Evolutionary conservation across 352 stramenopile genomes (phyloP).

Genomic region (Pythium aristosporum): DNA sequence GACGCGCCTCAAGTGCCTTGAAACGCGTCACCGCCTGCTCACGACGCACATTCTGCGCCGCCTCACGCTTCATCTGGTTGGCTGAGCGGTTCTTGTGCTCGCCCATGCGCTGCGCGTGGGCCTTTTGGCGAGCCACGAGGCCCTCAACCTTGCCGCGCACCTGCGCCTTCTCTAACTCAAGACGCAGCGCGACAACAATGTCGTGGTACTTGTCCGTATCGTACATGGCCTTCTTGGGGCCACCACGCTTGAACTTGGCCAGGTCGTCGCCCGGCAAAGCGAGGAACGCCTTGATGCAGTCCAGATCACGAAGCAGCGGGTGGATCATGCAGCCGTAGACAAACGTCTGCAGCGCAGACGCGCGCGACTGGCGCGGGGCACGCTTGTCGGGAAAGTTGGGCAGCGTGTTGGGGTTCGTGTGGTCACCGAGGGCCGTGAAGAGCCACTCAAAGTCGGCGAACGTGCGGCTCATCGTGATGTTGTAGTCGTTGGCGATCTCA

Average conservation of each 20-base stretch:
- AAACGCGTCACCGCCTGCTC: conserved; percentile 71
- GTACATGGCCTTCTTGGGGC: conserved; percentile 71
- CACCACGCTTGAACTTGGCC: conserved; percentile 61
- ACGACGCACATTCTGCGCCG: conserved; percentile 67
- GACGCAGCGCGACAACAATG: conserved; percentile 71
- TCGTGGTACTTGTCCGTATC: conserved; percentile 77
- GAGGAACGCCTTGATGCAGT: conserved; percentile 86
- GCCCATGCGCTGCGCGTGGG: conserved; percentile 63
- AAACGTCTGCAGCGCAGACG: conserved; percentile 67
- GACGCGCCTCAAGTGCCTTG: conserved; percentile 78
- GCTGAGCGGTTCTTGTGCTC: conserved; percentile 61
- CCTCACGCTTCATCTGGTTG: conserved; percentile 71
- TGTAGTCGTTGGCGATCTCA: conserved; percentile 78
- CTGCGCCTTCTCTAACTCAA: conserved; percentile 86
- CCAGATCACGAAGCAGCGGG: conserved; percentile 69
- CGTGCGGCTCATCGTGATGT: conserved; percentile 61
- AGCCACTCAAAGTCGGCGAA: conserved; percentile 87
- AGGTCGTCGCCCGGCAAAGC: conserved; percentile 69
- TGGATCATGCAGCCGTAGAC: conserved; percentile 81
- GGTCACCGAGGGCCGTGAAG: conserved; percentile 67
- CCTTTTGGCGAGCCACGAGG: conserved; percentile 62
- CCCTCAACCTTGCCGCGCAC: conserved; percentile 78
- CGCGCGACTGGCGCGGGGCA: conserved; percentile 42
- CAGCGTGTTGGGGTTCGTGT: conserved; percentile 79
- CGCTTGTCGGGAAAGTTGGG: conserved; percentile 80